Percentiles rank a stretch among this genome's conserved stretches.
phyloP scores from a whole-genome alignment of 2,329 filamentous ascomycete species.

The Xylaria digitata region DNA sequence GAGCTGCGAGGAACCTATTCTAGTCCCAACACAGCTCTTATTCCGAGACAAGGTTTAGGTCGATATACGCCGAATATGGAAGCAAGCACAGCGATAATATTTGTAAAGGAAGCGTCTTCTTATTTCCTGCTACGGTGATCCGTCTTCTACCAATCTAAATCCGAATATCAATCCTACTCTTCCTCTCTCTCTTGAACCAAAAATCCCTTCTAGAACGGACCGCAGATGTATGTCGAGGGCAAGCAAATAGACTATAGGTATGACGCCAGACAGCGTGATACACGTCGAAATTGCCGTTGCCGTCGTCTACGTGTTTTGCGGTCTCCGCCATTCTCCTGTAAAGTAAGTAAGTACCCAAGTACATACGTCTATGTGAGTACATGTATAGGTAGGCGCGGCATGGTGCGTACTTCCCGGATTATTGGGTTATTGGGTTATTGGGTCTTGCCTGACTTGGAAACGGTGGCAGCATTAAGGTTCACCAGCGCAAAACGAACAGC shows the following conservation, averaged over 20 bases:
- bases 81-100: neutral
- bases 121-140: conserved; percentile 10
- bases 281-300: neutral
- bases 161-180: neutral
- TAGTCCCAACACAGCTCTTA: conserved; percentile 4
- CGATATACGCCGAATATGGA: conserved; percentile 18
- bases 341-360: too few species aligned
- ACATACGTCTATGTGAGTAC: too few species aligned
- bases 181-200: neutral
- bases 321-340: neutral
- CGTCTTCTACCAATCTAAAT: neutral
- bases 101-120: conserved; percentile 13
- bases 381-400: too few species aligned
- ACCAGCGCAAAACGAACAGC: conserved; percentile 1
- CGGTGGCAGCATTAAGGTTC: conserved; percentile 25
- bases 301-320: neutral
- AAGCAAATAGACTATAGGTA: neutral
- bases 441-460: neutral
- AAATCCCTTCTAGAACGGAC: neutral
- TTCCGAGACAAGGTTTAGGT: conserved; percentile 6
- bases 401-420: neutral
- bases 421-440: neutral
- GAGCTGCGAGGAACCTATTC: conserved; percentile 1
- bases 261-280: neutral
- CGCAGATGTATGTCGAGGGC: neutral